A percentile compares a stretch with the other conserved stretches of the same genome.
Conservation (phyloP, 208 protist species). For the Spironucleus salmonicida region DNA sequence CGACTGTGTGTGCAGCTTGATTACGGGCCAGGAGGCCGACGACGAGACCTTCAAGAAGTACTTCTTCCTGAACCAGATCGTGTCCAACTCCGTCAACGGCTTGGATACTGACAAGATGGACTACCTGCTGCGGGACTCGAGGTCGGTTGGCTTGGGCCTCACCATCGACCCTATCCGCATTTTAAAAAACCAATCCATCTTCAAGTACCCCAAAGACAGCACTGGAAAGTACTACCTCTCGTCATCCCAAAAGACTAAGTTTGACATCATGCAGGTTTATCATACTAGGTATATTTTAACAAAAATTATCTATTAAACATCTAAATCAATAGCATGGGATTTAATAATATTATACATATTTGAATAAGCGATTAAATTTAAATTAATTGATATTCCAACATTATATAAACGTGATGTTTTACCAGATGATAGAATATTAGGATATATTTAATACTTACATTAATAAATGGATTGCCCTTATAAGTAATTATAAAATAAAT, state of each 20-base stretch:
- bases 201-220: too few species aligned
- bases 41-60: not conserved
- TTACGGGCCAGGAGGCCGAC: not conserved
- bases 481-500: too few species aligned
- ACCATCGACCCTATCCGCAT: not conserved
- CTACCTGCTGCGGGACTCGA: not conserved
- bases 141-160: not conserved
- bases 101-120: not conserved
- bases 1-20: not conserved
- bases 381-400: not conserved
- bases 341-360: not conserved
- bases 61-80: not conserved
- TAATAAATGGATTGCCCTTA: too few species aligned
- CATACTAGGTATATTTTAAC: not conserved
- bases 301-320: not conserved
- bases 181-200: not conserved
- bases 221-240: not conserved
- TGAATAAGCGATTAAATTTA: not conserved
- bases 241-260: not conserved
- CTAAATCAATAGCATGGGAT: not conserved
- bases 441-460: too few species aligned
- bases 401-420: too few species aligned
- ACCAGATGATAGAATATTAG: too few species aligned
- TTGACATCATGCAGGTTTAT: not conserved
- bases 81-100: not conserved